Evolutionary conservation across 1,139 yeast genomes (phyloP).

Genomic region (Taphrina confusa): DNA sequence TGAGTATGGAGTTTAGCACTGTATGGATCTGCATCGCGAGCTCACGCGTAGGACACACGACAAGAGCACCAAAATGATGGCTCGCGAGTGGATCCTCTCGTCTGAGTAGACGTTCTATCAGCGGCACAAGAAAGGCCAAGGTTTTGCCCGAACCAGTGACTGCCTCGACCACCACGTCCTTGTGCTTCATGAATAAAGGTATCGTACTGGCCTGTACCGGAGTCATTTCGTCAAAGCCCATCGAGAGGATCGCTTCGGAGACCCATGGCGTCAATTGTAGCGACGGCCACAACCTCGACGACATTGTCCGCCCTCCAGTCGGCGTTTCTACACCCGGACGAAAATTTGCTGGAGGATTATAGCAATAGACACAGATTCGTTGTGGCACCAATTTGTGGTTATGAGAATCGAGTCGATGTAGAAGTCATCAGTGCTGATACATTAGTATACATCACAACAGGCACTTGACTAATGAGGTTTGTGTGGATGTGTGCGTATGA

Average conservation of each 20-base stretch:
- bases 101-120: constrained; percentile 55
- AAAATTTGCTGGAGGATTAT: too few relatives aligned
- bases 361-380: too few relatives aligned
- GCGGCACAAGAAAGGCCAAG: constrained; percentile 79
- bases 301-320: too few relatives aligned
- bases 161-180: constrained; percentile 95
- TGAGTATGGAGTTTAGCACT: constrained; percentile 64
- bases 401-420: too few relatives aligned
- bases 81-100: constrained; percentile 41
- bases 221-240: constrained; percentile 84
- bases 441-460: too few relatives aligned
- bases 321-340: too few relatives aligned
- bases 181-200: constrained; percentile 81
- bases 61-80: constrained; percentile 70
- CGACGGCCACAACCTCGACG: constrained; percentile 9
- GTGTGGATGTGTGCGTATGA: too few relatives aligned
- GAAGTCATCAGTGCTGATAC: too few relatives aligned
- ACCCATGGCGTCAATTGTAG: constrained; percentile 15
- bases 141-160: constrained; percentile 98
- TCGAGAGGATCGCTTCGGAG: constrained; percentile 64
- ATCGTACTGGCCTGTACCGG: constrained; percentile 97
- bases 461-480: too few relatives aligned
- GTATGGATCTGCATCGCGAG: constrained; percentile 77
- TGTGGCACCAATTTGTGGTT: too few relatives aligned
- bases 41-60: constrained; percentile 90